Evolutionary conservation across 2,329 filamentous ascomycete species (phyloP).

Genomic region (Monosporascus sp.): DNA sequence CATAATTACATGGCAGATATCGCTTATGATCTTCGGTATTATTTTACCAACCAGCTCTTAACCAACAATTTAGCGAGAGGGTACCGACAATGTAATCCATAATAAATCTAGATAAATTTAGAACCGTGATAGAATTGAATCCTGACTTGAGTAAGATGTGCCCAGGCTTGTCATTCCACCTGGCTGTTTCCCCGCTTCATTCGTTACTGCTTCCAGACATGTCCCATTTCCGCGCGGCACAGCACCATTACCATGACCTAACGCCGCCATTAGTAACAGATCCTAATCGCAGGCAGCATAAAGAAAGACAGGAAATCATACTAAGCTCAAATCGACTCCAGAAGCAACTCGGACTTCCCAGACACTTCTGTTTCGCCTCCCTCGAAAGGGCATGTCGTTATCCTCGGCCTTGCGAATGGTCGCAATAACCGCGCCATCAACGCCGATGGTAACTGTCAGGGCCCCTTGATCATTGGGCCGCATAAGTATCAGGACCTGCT

Average conservation of each 20-base stretch:
- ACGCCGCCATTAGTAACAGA: background rate
- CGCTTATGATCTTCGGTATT: too few species aligned
- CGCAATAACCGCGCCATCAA: slow-evolving; percentile 1
- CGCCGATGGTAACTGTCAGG: background rate
- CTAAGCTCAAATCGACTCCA: slow-evolving; percentile 6
- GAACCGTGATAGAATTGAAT: too few species aligned
- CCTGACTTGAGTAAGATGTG: too few species aligned
- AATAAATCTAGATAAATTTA: too few species aligned
- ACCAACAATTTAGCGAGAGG: too few species aligned
- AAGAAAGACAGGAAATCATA: background rate
- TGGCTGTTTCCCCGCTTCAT: too few species aligned
- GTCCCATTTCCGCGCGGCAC: slow-evolving; percentile 7
- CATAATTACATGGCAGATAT: too few species aligned
- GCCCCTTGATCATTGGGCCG: slow-evolving; percentile 1
- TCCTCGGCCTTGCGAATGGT: slow-evolving; percentile 4
- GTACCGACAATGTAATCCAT: too few species aligned
- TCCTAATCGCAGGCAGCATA: background rate
- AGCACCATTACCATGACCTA: slow-evolving; percentile 6
- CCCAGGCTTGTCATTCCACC: too few species aligned
- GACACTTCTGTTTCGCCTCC: slow-evolving; percentile 1
- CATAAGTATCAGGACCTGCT: slow-evolving; percentile 9
- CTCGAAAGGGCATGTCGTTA: background rate
- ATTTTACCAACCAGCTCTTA: too few species aligned
- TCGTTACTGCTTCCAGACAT: slow-evolving; percentile 3
- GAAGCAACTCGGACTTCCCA: slow-evolving; percentile 6